Evolutionary conservation across 257 asterid genomes (phyloP).

Genomic region (Solanum megistacrolobum): DNA sequence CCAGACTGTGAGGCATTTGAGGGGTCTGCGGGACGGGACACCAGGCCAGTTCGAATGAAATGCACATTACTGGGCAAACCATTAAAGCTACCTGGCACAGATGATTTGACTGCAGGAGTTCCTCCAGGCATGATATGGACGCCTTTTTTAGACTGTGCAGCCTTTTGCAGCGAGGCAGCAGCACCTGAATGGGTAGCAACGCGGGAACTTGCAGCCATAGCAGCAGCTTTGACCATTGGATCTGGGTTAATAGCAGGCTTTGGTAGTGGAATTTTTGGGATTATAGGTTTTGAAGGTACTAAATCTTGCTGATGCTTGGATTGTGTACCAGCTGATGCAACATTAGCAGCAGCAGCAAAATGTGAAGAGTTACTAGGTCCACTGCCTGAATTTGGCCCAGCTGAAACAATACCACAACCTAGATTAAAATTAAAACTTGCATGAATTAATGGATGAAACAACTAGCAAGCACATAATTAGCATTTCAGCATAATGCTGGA

Average conservation of each 20-base stretch:
- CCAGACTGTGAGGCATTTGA: neutral
- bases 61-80: slow-evolving; percentile 81
- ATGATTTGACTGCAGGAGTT: slow-evolving; percentile 31
- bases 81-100: slow-evolving; percentile 25
- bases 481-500: neutral
- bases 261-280: slow-evolving; percentile 21
- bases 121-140: slow-evolving; percentile 55
- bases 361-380: slow-evolving; percentile 9
- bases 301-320: slow-evolving; percentile 15
- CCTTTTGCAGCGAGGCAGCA: slow-evolving; percentile 41
- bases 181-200: slow-evolving; percentile 57
- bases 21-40: neutral
- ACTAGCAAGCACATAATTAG: neutral
- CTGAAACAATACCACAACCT: slow-evolving; percentile 1
- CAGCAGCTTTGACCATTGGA: slow-evolving; percentile 72
- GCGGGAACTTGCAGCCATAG: slow-evolving; percentile 82
- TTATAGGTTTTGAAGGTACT: slow-evolving; percentile 18
- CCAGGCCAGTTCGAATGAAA: slow-evolving; percentile 26
- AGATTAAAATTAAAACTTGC: neutral
- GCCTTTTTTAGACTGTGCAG: slow-evolving; percentile 52
- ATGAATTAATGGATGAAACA: neutral
- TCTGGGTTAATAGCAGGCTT: slow-evolving; percentile 31
- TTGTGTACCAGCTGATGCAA: slow-evolving; percentile 12
- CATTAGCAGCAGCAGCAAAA: slow-evolving; percentile 15
- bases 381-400: slow-evolving; percentile 13